Base-by-base conservation (phyloP, 1,284 basidiomycete genomes). In the Erythrobasidium hasegawianum region DNA sequence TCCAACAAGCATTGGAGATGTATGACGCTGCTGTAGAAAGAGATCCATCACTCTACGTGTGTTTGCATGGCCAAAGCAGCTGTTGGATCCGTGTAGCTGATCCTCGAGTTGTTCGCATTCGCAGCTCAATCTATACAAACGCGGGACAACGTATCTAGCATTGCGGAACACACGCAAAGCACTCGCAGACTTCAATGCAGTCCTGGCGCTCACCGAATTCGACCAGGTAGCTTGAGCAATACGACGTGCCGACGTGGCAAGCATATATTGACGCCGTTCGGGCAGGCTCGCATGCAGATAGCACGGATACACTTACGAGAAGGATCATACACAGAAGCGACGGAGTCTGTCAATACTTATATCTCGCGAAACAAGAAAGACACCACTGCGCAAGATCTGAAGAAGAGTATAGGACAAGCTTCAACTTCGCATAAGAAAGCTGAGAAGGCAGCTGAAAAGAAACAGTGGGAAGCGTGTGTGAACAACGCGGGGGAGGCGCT, bases 81-180 rank as follows among this genome's bases (percentile, higher is more conserved):
- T n/a, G n/a, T n/a, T n/a, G n/a, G n/a, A n/a, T n/a, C n/a, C n/a
- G n/a, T n/a, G n/a, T n/a, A n/a, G n/a, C n/a, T n/a, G n/a, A n/a
- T n/a, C n/a, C n/a, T n/a, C n/a, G n/a, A n/a, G n/a, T n/a, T n/a
- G n/a, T n/a, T n/a, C n/a, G n/a, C n/a, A n/a, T 81, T 10, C 88
- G 90, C 71, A 92, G 74, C 78, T 90, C 0, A 83, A 92, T 24
- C 88, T 90, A 75, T 95, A 94, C 81, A 94, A 94, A 76, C 86
- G 91, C 43, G 93, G 90, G 0, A 96, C 91, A 0, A 89, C 91
- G 0, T 88, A 92, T 76, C 85, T 89, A 71, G 91, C 89, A 1
- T 79, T 88, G 10, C 86, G 85, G 27, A 82, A 88, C 54, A 86
- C 90, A 73, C 71, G 79, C 1, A 80, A 82, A 20, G 92, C 93